Evolutionary conservation across 768 basidiomycete species (phyloP).

Genomic region (Russula emetica): DNA sequence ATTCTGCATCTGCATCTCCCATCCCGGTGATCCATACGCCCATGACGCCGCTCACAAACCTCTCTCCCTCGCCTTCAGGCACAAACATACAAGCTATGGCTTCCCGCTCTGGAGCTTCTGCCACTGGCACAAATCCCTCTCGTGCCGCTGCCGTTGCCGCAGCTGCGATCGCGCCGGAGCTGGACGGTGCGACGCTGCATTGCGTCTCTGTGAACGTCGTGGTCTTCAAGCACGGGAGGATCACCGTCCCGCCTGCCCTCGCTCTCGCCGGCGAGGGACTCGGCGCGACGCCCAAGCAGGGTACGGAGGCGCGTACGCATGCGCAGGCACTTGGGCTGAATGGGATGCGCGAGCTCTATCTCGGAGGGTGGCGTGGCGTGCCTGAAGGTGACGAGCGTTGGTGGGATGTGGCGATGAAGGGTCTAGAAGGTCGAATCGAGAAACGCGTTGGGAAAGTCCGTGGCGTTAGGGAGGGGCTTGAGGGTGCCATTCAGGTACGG

Average conservation of each 20-base stretch:
- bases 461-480: constrained; percentile 35
- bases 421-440: constrained; percentile 34
- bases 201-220: constrained; percentile 59
- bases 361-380: constrained; percentile 58
- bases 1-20: not conserved
- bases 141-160: not conserved
- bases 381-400: constrained; percentile 51
- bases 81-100: not conserved
- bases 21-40: constrained; percentile 16
- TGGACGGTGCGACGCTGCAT: constrained; percentile 56
- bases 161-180: constrained; percentile 35
- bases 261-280: constrained; percentile 60
- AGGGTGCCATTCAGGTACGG: constrained; percentile 28
- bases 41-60: constrained; percentile 5
- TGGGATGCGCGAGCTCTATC: constrained; percentile 45
- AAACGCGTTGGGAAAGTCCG: constrained; percentile 29
- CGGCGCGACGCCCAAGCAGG: constrained; percentile 31
- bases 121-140: not conserved
- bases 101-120: not conserved
- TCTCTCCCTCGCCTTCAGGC: constrained; percentile 19
- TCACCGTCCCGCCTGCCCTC: constrained; percentile 67
- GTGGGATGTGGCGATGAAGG: constrained; percentile 61
- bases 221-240: constrained; percentile 67
- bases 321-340: constrained; percentile 37
- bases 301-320: constrained; percentile 24